phyloP scores from a whole-genome alignment of 768 basidiomycete species.

The Jaapia argillacea region DNA sequence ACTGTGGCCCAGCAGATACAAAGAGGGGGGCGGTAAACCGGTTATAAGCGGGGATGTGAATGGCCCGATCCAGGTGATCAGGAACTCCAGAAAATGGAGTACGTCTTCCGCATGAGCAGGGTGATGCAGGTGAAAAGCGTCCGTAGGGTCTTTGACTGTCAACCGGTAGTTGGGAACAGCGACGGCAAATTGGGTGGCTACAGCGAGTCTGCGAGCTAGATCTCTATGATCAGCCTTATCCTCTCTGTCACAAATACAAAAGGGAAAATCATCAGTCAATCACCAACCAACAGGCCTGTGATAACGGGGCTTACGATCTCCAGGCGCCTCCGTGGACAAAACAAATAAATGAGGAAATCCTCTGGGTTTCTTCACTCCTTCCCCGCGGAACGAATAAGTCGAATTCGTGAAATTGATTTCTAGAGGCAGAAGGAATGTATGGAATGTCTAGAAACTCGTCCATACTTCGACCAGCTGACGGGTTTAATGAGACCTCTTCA shows the following conservation, averaged over 20 bases:
- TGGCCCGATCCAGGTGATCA: conserved; percentile 37
- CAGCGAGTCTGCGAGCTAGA: conserved; percentile 44
- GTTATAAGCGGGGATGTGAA: conserved; percentile 6
- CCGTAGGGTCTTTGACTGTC: conserved; percentile 33
- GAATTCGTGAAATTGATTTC: conserved; percentile 33
- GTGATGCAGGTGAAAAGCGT: conserved; percentile 38
- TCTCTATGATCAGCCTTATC: conserved; percentile 53
- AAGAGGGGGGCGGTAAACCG: conserved; percentile 26
- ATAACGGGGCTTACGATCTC: conserved; percentile 14
- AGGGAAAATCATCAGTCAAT: background rate
- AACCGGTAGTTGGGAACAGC: conserved; percentile 75
- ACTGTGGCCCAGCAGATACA: conserved; percentile 71
- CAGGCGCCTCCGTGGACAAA: conserved; percentile 85
- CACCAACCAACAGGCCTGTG: background rate
- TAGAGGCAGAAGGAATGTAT: conserved; percentile 10
- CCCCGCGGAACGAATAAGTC: conserved; percentile 39
- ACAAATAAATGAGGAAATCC: conserved; percentile 40
- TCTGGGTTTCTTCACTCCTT: conserved; percentile 4
- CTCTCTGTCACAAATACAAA: conserved; percentile 34
- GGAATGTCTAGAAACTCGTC: conserved; percentile 8
- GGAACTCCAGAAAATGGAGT: conserved; percentile 49
- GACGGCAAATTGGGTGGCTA: conserved; percentile 42
- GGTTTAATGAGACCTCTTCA: too few species aligned
- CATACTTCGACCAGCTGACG: too few species aligned
- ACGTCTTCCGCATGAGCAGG: conserved; percentile 64